A percentile compares a stretch with the other conserved stretches of the same genome.
phyloP scores from a whole-genome alignment of 2,329 filamentous ascomycete species.

The Graphilbum fragrans region DNA sequence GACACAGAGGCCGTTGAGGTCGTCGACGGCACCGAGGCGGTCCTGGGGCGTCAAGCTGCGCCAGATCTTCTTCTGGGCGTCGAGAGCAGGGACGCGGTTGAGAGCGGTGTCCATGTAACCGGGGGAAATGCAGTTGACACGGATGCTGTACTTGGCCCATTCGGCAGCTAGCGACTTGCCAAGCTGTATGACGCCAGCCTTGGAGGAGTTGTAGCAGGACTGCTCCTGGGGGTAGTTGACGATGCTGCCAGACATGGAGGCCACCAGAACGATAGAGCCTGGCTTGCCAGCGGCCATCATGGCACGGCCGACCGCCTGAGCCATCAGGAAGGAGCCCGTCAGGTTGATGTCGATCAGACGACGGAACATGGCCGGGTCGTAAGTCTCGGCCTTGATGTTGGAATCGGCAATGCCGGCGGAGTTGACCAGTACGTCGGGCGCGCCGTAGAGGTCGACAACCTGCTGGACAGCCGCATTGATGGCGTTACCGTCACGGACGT shows the following conservation, averaged over 20 bases:
- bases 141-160: constrained; percentile 71
- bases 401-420: constrained; percentile 72
- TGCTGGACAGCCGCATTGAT: constrained; percentile 58
- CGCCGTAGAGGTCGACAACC: constrained; percentile 53
- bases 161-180: constrained; percentile 73
- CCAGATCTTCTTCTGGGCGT: constrained; percentile 77
- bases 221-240: constrained; percentile 84
- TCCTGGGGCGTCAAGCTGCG: constrained; percentile 60
- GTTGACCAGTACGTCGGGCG: constrained; percentile 66
- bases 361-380: constrained; percentile 65
- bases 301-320: constrained; percentile 56
- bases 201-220: constrained; percentile 73
- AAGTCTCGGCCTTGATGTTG: constrained; percentile 71
- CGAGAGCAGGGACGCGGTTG: constrained; percentile 65
- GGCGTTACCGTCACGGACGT: constrained; percentile 59
- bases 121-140: constrained; percentile 74
- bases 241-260: constrained; percentile 71
- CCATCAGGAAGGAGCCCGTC: constrained; percentile 66
- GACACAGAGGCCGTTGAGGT: constrained; percentile 66
- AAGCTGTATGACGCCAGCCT: constrained; percentile 67
- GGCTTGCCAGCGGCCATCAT: constrained; percentile 64
- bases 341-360: constrained; percentile 74
- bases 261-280: constrained; percentile 63
- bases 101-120: constrained; percentile 81
- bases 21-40: constrained; percentile 59